phyloP scores from a whole-genome alignment of 257 asterid genomes.

The Hygrophila difformis region DNA sequence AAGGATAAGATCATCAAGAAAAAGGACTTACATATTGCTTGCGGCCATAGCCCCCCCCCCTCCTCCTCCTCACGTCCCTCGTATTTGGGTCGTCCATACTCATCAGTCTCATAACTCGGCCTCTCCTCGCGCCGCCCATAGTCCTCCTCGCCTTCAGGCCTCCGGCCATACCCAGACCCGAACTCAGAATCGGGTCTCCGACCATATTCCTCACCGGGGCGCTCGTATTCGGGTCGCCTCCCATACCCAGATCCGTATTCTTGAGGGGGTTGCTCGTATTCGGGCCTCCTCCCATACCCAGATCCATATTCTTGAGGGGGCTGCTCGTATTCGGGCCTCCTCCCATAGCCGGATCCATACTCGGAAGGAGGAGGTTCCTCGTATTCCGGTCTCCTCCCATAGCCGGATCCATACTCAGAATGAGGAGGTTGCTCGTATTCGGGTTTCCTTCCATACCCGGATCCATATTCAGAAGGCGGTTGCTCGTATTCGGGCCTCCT shows the following conservation, averaged over 20 bases:
- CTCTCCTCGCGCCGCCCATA: too few relatives aligned
- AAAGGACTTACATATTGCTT: conserved; percentile 56
- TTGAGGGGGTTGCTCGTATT: conserved; percentile 10
- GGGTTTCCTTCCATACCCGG: conserved; percentile 26
- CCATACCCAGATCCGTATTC: too few relatives aligned
- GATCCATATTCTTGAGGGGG: background rate
- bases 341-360: too few relatives aligned
- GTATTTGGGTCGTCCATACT: conserved; percentile 29
- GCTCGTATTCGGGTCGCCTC: too few relatives aligned
- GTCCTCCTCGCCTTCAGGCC: background rate
- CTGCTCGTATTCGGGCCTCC: conserved; percentile 14
- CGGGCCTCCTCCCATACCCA: conserved; percentile 7
- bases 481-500: conserved; percentile 20
- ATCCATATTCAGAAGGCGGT: conserved; percentile 12
- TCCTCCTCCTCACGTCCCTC: conserved; percentile 43
- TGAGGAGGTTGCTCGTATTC: conserved; percentile 9
- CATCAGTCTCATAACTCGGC: too few relatives aligned
- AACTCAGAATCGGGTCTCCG: conserved; percentile 17
- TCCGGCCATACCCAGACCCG: conserved; percentile 23
- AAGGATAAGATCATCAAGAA: background rate
- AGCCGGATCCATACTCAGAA: conserved; percentile 7
- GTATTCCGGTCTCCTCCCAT: conserved; percentile 7
- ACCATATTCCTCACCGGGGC: too few relatives aligned
- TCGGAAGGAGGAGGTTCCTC: conserved; percentile 6
- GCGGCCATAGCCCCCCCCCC: conserved; percentile 45